Evolutionary conservation across 345 rosid genomes (phyloP).

Genomic region (Aquilaria yunnanensis): DNA sequence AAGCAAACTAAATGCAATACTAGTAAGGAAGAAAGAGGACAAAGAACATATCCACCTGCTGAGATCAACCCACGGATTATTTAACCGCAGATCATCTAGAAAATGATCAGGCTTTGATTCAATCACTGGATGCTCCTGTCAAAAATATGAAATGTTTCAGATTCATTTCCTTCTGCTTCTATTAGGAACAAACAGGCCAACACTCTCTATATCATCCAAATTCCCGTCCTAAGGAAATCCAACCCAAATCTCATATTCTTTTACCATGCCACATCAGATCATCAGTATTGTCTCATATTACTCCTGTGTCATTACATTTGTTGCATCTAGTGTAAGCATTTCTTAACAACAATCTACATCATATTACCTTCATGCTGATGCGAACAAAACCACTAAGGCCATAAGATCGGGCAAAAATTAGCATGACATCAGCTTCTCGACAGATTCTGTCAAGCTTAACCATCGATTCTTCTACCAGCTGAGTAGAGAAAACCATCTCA

Average conservation of each 20-base stretch:
- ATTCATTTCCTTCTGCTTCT: too few species aligned
- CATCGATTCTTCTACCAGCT: constrained; percentile 87
- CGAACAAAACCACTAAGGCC: constrained; percentile 92
- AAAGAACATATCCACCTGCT: constrained; percentile 33
- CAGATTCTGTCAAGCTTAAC: constrained; percentile 82
- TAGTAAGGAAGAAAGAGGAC: neutral
- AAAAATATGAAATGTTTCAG: neutral
- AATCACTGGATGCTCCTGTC: constrained; percentile 81
- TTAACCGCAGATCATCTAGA: constrained; percentile 89
- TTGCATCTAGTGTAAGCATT: neutral
- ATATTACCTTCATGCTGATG: constrained; percentile 73
- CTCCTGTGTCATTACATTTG: too few species aligned
- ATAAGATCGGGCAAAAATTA: constrained; percentile 92
- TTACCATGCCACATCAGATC: constrained; percentile 2
- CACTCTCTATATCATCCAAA: neutral
- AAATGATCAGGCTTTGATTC: constrained; percentile 99
- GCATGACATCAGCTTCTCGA: constrained; percentile 72
- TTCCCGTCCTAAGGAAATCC: neutral
- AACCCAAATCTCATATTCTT: neutral
- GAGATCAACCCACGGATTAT: constrained; percentile 95
- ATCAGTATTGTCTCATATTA: neutral
- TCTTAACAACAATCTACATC: constrained; percentile 7
- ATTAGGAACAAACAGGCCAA: too few species aligned
- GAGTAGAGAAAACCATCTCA: constrained; percentile 23
- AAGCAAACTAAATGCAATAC: neutral